Conservation (phyloP, 495 filamentous ascomycete genomes). For the Penicillium pulvis region DNA sequence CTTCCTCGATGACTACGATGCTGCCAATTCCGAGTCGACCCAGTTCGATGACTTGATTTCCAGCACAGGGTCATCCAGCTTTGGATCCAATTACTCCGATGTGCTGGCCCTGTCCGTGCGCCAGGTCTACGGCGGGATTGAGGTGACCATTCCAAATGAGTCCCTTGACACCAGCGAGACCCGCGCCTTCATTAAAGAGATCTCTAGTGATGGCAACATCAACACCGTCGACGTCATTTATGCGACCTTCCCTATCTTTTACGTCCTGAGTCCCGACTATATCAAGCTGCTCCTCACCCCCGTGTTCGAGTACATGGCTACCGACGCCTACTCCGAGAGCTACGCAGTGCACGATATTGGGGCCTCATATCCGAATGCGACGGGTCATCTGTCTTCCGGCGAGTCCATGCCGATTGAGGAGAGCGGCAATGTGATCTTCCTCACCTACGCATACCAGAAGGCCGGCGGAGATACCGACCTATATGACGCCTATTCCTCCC, state of each 20-base stretch:
- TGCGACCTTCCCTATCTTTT: constrained; percentile 44
- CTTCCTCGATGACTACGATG: constrained; percentile 45
- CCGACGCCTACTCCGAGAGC: constrained; percentile 32
- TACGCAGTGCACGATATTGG: constrained; percentile 43
- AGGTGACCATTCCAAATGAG: constrained; percentile 41
- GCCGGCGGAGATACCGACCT: constrained; percentile 36
- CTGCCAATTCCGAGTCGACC: constrained; percentile 32
- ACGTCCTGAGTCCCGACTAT: constrained; percentile 41
- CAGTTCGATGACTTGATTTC: constrained; percentile 33
- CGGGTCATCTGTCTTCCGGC: constrained; percentile 36
- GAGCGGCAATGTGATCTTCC: constrained; percentile 41
- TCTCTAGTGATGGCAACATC: constrained; percentile 51
- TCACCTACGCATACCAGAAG: constrained; percentile 41
- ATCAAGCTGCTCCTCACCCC: constrained; percentile 45
- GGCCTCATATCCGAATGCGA: constrained; percentile 45
- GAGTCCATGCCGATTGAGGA: constrained; percentile 44
- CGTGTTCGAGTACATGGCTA: constrained; percentile 41
- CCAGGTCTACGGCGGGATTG: constrained; percentile 46
- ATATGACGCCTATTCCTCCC: constrained; percentile 26
- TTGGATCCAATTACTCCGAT: constrained; percentile 45
- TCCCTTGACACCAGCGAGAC: constrained; percentile 39
- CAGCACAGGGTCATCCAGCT: constrained; percentile 21
- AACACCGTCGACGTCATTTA: constrained; percentile 52
- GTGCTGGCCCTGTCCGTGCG: constrained; percentile 44
- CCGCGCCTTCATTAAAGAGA: constrained; percentile 51